Percentiles rank a stretch among this genome's conserved stretches.
Evolutionary conservation across 2,329 filamentous ascomycete genomes (phyloP).

Genomic region (Arthrobotrys conoides): DNA sequence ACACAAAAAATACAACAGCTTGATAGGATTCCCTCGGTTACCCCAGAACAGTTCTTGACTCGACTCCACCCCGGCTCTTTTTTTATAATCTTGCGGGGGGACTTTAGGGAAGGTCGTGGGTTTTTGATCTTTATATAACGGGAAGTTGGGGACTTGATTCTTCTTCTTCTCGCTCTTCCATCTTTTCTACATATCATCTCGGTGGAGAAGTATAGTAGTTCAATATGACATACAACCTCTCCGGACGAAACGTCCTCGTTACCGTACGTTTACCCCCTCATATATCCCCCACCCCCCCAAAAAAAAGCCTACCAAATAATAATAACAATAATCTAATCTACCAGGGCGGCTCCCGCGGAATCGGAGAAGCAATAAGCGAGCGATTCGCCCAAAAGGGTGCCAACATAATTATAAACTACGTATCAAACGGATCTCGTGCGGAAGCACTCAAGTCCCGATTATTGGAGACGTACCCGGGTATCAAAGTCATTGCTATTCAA

Average conservation of each 20-base stretch:
- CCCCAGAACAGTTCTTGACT: not conserved
- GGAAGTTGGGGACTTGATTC: not conserved
- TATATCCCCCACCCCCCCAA: not conserved
- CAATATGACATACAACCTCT: constrained; percentile 75
- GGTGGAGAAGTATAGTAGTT: not conserved
- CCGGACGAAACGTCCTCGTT: constrained; percentile 75
- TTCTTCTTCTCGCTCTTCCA: not conserved
- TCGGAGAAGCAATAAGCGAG: constrained; percentile 78
- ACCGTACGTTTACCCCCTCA: constrained; percentile 67
- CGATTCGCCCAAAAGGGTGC: constrained; percentile 78
- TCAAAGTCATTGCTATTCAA: constrained; percentile 73
- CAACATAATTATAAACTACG: constrained; percentile 82
- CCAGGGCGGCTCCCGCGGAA: constrained; percentile 70
- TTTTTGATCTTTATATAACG: constrained; percentile 12
- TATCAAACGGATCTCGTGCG: constrained; percentile 74
- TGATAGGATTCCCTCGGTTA: constrained; percentile 34
- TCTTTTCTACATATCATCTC: not conserved
- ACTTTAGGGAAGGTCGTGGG: too few relatives aligned
- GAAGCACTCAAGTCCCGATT: constrained; percentile 73
- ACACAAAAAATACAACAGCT: constrained; percentile 58
- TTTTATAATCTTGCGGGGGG: too few relatives aligned
- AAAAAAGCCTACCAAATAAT: not conserved
- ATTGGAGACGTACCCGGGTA: constrained; percentile 68
- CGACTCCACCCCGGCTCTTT: too few relatives aligned
- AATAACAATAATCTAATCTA: not conserved